Base-by-base conservation (phyloP, 257 asterid species). In the Salvia rosmarinus region DNA sequence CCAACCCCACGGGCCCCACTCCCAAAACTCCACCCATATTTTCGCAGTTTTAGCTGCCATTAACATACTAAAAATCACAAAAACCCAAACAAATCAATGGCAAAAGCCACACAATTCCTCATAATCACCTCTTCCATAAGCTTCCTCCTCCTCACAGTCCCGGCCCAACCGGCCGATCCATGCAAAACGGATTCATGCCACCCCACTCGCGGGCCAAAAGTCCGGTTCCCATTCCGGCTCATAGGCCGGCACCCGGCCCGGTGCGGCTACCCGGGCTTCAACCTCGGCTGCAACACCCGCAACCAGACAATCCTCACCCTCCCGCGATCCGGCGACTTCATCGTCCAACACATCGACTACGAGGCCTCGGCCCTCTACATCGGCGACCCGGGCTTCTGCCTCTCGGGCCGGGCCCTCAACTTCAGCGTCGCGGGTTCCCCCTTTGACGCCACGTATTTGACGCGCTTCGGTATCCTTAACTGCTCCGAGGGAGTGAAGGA, bases 191-290 rank as follows among this genome's bases (percentile, higher is more conserved):
- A 54, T 12, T 78, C 83, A 6, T 89, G 96, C 76, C 25, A 34
- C 74, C 16, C 67, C 9, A 3, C 4, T 5, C 39, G 9, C 10
- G 86, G 85, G 1, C 96, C 92, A 6, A 9, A 0, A 19, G 62
- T 89, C 80, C 86, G 85, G 42, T 89, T 86, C 63, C 97, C 96
- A 8, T 91, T 91, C 91, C 64, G 92, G 76, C 65, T 85, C 7
- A 44, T 0, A 7, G 72, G 16, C 64, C 69, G 73, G 50, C 87
- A 82, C 8, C 73, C 84, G 0, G 30, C 14, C 21, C 77, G 74
- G 0, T 89, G 97, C 21, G 95, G 92, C 9, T 84, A 68, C 56
- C 90, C 82, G 0, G 95, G 91, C 7, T 91, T 91, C 34, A 82
- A 84, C 69, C 90, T 91, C 12, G 62, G 71, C 6, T 91, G 97